Evolutionary conservation across 2,329 filamentous ascomycete genomes (phyloP).

Genomic region (Neoscytalidium dimidiatum): DNA sequence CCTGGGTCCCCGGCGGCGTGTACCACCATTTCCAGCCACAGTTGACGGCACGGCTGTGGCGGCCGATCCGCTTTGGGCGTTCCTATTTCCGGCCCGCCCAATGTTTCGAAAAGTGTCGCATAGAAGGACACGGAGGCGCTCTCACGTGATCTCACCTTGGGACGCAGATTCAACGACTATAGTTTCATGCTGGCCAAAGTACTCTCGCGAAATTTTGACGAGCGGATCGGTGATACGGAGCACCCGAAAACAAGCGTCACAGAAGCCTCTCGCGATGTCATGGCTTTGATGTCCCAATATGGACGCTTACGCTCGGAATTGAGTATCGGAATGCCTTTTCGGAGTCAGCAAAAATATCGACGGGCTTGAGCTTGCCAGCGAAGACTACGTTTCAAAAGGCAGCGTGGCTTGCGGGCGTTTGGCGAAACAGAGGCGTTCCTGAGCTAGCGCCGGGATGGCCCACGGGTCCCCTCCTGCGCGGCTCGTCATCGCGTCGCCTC

Average conservation of each 20-base stretch:
- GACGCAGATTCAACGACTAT: no score
- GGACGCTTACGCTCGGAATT: no score
- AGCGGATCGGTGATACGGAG: no score
- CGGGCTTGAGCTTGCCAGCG: not conserved
- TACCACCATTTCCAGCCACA: not conserved
- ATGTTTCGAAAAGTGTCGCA: not conserved
- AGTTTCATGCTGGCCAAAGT: no score
- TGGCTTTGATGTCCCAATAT: no score
- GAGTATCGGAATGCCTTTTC: no score
- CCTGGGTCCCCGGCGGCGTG: not conserved
- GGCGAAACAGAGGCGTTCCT: not conserved
- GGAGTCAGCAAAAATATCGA: not conserved
- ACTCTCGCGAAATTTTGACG: no score
- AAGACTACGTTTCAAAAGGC: not conserved
- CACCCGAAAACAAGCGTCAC: no score
- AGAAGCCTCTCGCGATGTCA: not conserved
- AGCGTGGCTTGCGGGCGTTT: not conserved
- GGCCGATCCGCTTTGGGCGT: not conserved
- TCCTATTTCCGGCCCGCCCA: conserved; percentile 25
- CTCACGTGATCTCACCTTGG: no score
- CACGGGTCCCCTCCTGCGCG: not conserved
- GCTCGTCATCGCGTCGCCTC: not conserved
- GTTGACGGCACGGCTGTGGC: not conserved
- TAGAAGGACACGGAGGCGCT: not conserved
- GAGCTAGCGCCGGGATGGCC: not conserved